Evolutionary conservation across 352 stramenopile species (phyloP), one percentile per base, ranked within the genome.

Genomic region (Pythium periplocum): DNA sequence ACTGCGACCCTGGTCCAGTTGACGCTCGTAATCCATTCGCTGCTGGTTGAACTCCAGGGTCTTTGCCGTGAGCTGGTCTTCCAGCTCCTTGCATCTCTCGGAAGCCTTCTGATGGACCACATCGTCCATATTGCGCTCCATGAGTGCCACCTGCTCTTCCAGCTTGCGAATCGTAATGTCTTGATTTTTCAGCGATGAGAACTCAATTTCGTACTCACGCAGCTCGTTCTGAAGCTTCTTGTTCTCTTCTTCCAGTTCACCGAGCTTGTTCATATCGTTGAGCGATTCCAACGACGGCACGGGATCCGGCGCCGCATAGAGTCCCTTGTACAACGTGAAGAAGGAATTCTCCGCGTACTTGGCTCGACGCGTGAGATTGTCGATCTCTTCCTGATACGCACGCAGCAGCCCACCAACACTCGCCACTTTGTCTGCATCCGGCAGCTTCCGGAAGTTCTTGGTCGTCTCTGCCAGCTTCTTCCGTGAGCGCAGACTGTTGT

Each of bases 121-220:
- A 31, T 82, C 68, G 1, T 95, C 86, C 48, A 79, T 77, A 39
- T 85, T 77, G 32, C 77, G 64, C 44, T 95, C 73, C 42, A 97
- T 78, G 37, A 86, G 71, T 41, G 64, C 68, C 48, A 98, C 77
- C 48, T 96, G 82, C 43, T 85, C 83, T 53, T 98, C 90, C n/a
- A 98, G 74, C 45, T 96, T 97, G 3, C 91, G 85, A 68, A 98
- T 98, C 39, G 93, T 98, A 58, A 98, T 97, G 50, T 98, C 93
- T 65, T 98, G 93, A 71, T 98, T 98, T 73, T 98, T 98, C 1
- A 98, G 71, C 45, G 71, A 83, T 2, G 85, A 81, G 65, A 98
- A 98, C 61, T 98, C 95, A 11, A 90, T 71, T 69, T 98, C 88
- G 57, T 96, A 98, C 38, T 98, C 89, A 10, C 85, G 81, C 4